These are phyloP conservation scores for Pseudocercospora pini-densiflorae DNA, from an alignment of 2,329 filamentous ascomycete genomes.

Conservation along the genomic window DNA sequence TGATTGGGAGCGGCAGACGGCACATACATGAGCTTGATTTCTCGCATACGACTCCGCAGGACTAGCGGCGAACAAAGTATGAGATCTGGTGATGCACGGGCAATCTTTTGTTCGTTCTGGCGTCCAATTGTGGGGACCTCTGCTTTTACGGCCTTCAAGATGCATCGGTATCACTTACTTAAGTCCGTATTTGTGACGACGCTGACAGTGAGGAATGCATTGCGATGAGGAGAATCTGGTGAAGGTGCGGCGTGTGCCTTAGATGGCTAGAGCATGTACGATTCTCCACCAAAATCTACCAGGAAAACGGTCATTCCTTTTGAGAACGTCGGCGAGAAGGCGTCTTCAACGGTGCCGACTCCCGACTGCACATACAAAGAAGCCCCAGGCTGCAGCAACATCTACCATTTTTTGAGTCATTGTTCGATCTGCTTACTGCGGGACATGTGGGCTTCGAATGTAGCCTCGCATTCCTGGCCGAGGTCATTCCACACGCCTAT, in stretches of 20 bases:
- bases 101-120: neutral
- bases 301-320: neutral
- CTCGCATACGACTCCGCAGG: slow-evolving; percentile 1
- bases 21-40: slow-evolving; percentile 6
- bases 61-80: slow-evolving; percentile 6
- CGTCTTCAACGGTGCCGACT: slow-evolving; percentile 1
- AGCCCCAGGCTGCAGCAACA: neutral
- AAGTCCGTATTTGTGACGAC: neutral
- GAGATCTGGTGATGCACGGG: slow-evolving; percentile 4
- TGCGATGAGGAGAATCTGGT: neutral
- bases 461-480: neutral
- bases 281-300: neutral
- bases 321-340: neutral
- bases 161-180: neutral
- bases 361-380: neutral
- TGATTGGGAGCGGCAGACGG: slow-evolving; percentile 8
- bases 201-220: neutral
- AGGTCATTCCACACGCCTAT: neutral
- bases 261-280: neutral
- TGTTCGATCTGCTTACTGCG: neutral
- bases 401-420: neutral
- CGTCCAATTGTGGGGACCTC: neutral
- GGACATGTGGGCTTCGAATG: neutral
- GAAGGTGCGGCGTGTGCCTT: neutral
- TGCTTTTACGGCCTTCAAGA: neutral